Evolutionary conservation across 371 early-diverging fungal genomes (phyloP), one percentile per base, ranked within the genome.

Genomic region (Apophysomyces variabilis): DNA sequence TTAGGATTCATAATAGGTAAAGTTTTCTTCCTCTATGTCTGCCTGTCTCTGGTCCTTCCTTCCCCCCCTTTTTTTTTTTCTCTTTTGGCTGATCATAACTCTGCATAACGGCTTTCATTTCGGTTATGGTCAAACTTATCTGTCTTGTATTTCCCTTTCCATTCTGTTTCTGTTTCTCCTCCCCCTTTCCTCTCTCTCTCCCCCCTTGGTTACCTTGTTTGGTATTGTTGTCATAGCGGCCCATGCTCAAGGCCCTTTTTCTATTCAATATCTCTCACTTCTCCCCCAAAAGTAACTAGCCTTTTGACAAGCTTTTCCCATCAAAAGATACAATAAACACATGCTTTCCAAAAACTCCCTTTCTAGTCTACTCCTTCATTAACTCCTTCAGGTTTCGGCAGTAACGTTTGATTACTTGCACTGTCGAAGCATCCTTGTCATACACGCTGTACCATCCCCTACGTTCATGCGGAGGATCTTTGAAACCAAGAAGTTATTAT

Each of bases 391-490:
- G 57, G 11, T 21, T 36, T 13, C 26, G 14, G 38, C 60, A 65
- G 63, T 57, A 68, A 6, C 59, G 43, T 41, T 70, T 64, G 61
- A 80, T 77, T 32, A 75, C 57, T 0, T 58, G 16, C 5, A 77
- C 46, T 6, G 78, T 76, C 1, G 76, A 68, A 50, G 16, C 21
- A 57, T 81, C 82, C 9, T 63, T 68, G 57, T 78, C 66, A 64
- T 81, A 81, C 4, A 81, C 77, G 64, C 72, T 65, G 45, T 81
- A 81, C 82, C 82, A 81, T n/a, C 82, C 82, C 56, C 70, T 73
- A 14, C 68, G 75, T 56, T 81, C 82, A 47, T 81, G 81, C 8
- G 78, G 81, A 62, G 81, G 81, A 70, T 81, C 81, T 77, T 58
- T 7, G 54, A 13, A 13, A 11, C 7, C 57, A 6, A 57, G 6